Percentiles rank a stretch among this genome's conserved stretches.
phyloP scores from a whole-genome alignment of 768 basidiomycete genomes.

The Boletus pseudopeckii region DNA sequence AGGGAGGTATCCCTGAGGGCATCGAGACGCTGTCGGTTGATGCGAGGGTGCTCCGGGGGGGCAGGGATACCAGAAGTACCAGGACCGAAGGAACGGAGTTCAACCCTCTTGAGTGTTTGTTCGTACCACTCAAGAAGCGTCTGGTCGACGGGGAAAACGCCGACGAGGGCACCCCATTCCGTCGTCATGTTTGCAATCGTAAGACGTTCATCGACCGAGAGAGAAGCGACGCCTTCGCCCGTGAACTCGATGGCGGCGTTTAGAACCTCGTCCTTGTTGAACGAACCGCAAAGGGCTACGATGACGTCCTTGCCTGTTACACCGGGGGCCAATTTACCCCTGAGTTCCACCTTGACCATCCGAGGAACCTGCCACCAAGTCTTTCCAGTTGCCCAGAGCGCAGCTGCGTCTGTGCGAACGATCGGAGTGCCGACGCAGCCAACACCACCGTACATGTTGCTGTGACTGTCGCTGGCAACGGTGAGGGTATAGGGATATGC shows the following conservation, averaged over 20 bases:
- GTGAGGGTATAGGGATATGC: constrained; percentile 95
- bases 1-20: constrained; percentile 53
- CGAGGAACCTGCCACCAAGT: constrained; percentile 99
- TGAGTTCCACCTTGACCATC: constrained; percentile 92
- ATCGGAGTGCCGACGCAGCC: constrained; percentile 97
- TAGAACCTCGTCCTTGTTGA: constrained; percentile 94
- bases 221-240: constrained; percentile 75
- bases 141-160: constrained; percentile 90
- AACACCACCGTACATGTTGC: constrained; percentile 99
- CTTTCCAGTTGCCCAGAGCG: constrained; percentile 95
- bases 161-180: constrained; percentile 97
- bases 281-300: constrained; percentile 91
- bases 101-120: constrained; percentile 61
- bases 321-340: constrained; percentile 76
- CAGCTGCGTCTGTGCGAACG: constrained; percentile 92
- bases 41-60: constrained; percentile 79
- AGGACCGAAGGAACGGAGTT: constrained; percentile 70
- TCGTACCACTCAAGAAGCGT: constrained; percentile 87
- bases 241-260: constrained; percentile 97
- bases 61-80: constrained; percentile 50
- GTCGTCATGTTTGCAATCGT: constrained; percentile 99
- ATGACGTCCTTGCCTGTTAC: constrained; percentile 99
- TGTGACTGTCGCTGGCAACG: constrained; percentile 94
- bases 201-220: constrained; percentile 87
- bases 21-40: constrained; percentile 71